Evolutionary conservation across 73 alveolate genomes (phyloP).

Genomic region (Paramecium primaurelia): DNA sequence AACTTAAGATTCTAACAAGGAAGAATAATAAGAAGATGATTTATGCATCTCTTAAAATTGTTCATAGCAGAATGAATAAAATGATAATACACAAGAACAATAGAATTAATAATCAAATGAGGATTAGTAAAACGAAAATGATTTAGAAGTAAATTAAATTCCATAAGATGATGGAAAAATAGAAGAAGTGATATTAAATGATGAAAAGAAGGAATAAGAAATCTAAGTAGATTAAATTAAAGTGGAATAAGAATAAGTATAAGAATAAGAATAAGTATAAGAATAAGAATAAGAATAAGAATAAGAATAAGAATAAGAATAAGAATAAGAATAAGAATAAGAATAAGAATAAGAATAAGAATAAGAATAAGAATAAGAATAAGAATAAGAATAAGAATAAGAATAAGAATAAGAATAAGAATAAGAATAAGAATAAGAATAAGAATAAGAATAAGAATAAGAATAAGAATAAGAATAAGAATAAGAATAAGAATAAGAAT

Average conservation of each 20-base stretch:
- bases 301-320: not conserved
- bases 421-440: not conserved
- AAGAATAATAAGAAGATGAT: not conserved
- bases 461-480: too few species aligned
- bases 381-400: too few species aligned
- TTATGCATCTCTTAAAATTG: not conserved
- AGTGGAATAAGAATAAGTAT: not conserved
- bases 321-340: not conserved
- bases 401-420: not conserved
- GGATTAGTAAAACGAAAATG: not conserved
- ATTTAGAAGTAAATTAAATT: not conserved
- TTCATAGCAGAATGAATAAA: not conserved
- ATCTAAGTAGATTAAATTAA: not conserved
- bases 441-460: not conserved
- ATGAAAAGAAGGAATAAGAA: not conserved
- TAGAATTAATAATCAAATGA: not conserved
- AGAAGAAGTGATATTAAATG: not conserved
- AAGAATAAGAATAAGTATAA: not conserved
- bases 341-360: not conserved
- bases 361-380: not conserved
- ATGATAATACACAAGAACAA: not conserved
- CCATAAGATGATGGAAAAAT: not conserved
- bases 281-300: not conserved
- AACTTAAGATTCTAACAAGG: not conserved
- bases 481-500: not conserved